A percentile compares a stretch with the other conserved stretches of the same genome.
Conservation (phyloP, 257 asterid species). For the Solanum infundibuliforme region DNA sequence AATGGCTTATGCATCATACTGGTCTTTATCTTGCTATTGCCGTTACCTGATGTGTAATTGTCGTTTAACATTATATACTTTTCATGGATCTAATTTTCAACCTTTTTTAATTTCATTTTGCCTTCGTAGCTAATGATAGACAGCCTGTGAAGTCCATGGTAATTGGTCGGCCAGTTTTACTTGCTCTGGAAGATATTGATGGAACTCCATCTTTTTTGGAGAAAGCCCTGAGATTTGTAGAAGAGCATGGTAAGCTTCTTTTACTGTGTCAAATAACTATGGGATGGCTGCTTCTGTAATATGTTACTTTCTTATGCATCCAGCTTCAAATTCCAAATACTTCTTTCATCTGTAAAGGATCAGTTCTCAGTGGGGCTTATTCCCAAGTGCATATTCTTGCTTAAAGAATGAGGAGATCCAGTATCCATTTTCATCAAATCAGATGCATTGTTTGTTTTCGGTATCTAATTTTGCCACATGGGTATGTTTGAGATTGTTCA, state of each 20-base stretch:
- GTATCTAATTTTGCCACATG: not conserved
- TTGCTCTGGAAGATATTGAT: conserved; percentile 94
- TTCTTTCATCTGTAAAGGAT: not conserved
- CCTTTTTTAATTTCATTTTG: not conserved
- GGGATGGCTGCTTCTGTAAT: not conserved
- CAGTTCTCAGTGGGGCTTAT: not conserved
- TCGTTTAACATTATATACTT: not conserved
- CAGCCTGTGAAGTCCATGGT: conserved; percentile 65
- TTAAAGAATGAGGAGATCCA: not conserved
- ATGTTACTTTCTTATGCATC: not conserved
- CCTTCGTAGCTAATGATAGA: conserved; percentile 58
- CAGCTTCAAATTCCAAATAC: not conserved
- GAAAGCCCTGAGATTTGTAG: conserved; percentile 88
- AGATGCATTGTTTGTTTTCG: not conserved
- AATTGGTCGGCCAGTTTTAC: conserved; percentile 86
- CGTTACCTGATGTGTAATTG: not conserved
- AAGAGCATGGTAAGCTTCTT: conserved; percentile 64
- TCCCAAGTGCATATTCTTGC: not conserved
- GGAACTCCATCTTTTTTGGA: conserved; percentile 97
- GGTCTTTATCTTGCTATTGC: not conserved
- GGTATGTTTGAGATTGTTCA: not conserved
- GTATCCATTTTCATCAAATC: not conserved
- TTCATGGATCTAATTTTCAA: not conserved
- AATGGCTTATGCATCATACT: not conserved
- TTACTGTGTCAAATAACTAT: not conserved